A percentile compares a stretch with the other conserved stretches of the same genome.
These are phyloP conservation scores for Curvularia verruculosa DNA, from an alignment of 2,329 filamentous ascomycete species.

Conservation along the genomic window DNA sequence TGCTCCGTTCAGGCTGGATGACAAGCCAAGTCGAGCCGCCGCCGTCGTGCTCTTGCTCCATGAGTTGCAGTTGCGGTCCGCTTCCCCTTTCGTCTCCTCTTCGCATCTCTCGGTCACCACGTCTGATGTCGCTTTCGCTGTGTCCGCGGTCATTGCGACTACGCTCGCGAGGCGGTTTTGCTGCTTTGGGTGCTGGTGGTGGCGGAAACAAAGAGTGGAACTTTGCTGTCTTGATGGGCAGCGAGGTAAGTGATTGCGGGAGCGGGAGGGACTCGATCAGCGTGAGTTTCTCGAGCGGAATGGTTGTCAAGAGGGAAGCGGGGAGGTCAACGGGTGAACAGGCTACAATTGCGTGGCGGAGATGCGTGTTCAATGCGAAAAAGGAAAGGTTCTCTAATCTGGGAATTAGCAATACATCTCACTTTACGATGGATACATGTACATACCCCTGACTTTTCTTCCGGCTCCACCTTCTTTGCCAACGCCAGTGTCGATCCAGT, in stretches of 20 bases:
- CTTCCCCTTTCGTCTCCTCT: slow-evolving; percentile 8
- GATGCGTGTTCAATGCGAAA: slow-evolving; percentile 43
- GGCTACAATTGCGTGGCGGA: slow-evolving; percentile 45
- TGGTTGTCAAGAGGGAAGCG: slow-evolving; percentile 37
- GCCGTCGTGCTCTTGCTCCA: slow-evolving; percentile 43
- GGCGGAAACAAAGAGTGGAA: slow-evolving; percentile 40
- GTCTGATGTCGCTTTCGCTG: slow-evolving; percentile 9
- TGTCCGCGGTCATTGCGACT: slow-evolving; percentile 21
- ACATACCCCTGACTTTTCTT: slow-evolving; percentile 44
- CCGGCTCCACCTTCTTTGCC: slow-evolving; percentile 45
- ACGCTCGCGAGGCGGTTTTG: slow-evolving; percentile 21
- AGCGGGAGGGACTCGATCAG: slow-evolving; percentile 43
- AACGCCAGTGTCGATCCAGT: slow-evolving; percentile 46
- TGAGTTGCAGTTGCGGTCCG: slow-evolving; percentile 42
- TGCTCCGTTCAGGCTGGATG: slow-evolving; percentile 45
- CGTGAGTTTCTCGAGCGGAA: slow-evolving; percentile 43
- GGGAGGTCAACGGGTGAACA: slow-evolving; percentile 42
- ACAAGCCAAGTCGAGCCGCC: slow-evolving; percentile 48
- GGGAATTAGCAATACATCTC: slow-evolving; percentile 12
- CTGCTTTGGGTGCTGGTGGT: slow-evolving; percentile 34
- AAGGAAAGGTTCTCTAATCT: slow-evolving; percentile 43
- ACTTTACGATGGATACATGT: neutral
- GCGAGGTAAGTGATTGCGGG: slow-evolving; percentile 34
- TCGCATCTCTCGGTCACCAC: slow-evolving; percentile 12
- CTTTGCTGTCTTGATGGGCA: slow-evolving; percentile 38